Evolutionary conservation across 805 yeast species (phyloP).

Genomic region (Yarrowia sp.): DNA sequence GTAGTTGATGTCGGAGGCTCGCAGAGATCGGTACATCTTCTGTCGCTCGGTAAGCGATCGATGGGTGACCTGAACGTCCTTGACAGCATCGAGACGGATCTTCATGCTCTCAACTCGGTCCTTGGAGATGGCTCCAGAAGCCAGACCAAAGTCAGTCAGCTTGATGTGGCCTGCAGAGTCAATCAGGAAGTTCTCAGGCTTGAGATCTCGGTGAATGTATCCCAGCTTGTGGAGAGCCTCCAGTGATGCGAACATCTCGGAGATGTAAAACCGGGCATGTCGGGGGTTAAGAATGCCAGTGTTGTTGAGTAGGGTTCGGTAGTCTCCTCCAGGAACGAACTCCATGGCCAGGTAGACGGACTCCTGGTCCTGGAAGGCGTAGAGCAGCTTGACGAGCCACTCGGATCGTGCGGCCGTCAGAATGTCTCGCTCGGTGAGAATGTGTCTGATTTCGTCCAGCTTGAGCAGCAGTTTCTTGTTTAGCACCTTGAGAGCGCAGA

Average conservation of each 20-base stretch:
- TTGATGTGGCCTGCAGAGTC: conserved; percentile 90
- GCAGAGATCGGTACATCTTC: conserved; percentile 70
- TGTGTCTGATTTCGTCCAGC: conserved; percentile 93
- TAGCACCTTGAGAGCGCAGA: conserved; percentile 90
- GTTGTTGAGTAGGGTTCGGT: conserved; percentile 87
- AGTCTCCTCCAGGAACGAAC: conserved; percentile 99
- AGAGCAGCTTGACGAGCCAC: conserved; percentile 90
- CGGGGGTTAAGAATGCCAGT: conserved; percentile 91
- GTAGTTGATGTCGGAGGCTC: conserved; percentile 69
- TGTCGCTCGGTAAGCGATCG: conserved; percentile 85
- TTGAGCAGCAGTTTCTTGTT: conserved; percentile 82
- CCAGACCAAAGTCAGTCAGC: conserved; percentile 93
- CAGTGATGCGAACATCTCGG: conserved; percentile 95
- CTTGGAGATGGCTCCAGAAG: conserved; percentile 91
- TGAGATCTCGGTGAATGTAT: conserved; percentile 93
- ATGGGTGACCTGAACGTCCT: conserved; percentile 67
- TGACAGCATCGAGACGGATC: conserved; percentile 57
- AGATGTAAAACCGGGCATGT: conserved; percentile 90
- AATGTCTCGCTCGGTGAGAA: conserved; percentile 92
- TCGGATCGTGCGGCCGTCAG: conserved; percentile 92
- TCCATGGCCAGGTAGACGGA: conserved; percentile 96
- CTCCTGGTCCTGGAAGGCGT: conserved; percentile 91
- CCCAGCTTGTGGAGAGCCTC: conserved; percentile 93
- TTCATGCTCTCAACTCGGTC: conserved; percentile 94
- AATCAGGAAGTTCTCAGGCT: conserved; percentile 89